Percentiles rank a stretch among this genome's conserved stretches.
These are phyloP conservation scores for Neurospora sp. DNA, from an alignment of 495 filamentous ascomycete genomes.

Conservation along the genomic window DNA sequence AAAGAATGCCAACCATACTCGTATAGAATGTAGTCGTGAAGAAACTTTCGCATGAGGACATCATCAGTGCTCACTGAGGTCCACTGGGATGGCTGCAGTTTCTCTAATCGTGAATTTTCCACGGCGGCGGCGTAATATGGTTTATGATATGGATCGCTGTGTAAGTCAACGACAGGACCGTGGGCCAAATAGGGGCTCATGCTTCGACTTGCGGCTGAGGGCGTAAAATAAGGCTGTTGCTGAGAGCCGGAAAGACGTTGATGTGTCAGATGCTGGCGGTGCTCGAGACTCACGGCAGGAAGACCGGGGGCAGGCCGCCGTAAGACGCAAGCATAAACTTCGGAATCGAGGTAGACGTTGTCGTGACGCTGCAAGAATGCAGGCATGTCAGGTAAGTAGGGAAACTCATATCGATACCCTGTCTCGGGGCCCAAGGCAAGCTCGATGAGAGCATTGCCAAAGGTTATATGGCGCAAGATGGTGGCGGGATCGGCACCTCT, in stretches of 20 bases:
- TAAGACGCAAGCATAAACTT: slow-evolving; percentile 20
- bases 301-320: neutral
- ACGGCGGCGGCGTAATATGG: slow-evolving; percentile 26
- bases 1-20: slow-evolving; percentile 26
- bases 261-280: neutral
- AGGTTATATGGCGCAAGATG: slow-evolving; percentile 27
- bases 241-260: neutral
- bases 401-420: slow-evolving; percentile 31
- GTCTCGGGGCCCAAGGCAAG: slow-evolving; percentile 28
- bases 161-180: slow-evolving; percentile 6
- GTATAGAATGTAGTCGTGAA: slow-evolving; percentile 27
- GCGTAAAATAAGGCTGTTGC: neutral
- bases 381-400: slow-evolving; percentile 29
- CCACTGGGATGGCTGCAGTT: slow-evolving; percentile 25
- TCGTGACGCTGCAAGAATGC: slow-evolving; percentile 15
- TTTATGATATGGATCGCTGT: slow-evolving; percentile 23
- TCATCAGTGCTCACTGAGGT: slow-evolving; percentile 26
- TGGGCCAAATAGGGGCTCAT: slow-evolving; percentile 7
- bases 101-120: slow-evolving; percentile 21
- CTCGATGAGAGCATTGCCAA: slow-evolving; percentile 31
- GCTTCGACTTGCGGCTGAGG: neutral
- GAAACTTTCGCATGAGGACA: slow-evolving; percentile 20
- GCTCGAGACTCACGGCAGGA: neutral
- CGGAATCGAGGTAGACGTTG: slow-evolving; percentile 31
- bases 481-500: slow-evolving; percentile 23